These are phyloP conservation scores for Rhodomyrtus tomentosa DNA, from an alignment of 345 rosid genomes.

Conservation along the genomic window DNA sequence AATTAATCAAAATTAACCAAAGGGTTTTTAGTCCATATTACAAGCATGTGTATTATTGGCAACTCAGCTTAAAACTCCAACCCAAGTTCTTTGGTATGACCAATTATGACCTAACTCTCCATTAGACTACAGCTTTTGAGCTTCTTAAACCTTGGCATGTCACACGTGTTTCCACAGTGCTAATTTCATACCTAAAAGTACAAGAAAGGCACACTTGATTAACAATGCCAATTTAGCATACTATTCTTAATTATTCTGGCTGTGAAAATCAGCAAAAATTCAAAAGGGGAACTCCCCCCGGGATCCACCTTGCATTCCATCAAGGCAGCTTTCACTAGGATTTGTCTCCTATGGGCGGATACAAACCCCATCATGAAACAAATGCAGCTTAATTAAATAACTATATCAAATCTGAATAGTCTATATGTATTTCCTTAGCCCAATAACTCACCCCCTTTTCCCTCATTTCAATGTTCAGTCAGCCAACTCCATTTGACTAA, in stretches of 20 bases:
- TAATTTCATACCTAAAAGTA: not conserved
- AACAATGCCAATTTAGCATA: not conserved
- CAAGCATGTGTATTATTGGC: not conserved
- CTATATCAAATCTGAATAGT: not conserved
- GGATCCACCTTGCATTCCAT: slow-evolving; percentile 17
- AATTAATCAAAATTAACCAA: not conserved
- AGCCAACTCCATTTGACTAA: slow-evolving; percentile 64
- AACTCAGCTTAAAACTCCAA: not conserved
- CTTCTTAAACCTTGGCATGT: not conserved
- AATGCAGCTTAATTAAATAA: not conserved
- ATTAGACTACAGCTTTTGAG: not conserved
- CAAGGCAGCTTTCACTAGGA: not conserved
- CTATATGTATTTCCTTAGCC: not conserved
- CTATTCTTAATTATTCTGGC: not conserved
- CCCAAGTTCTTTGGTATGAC: not conserved
- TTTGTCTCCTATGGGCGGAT: not conserved
- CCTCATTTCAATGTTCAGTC: slow-evolving; percentile 7
- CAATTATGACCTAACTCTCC: not conserved
- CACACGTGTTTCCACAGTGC: not conserved
- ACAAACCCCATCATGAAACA: not conserved
- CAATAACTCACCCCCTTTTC: not conserved
- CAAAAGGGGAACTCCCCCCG: slow-evolving; percentile 4
- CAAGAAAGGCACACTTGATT: not conserved
- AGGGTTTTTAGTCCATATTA: not conserved
- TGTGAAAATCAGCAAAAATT: not conserved